Evolutionary conservation across 257 asterid genomes (phyloP), one percentile per base, ranked within the genome.

Genomic region (Scutellaria galericulata): DNA sequence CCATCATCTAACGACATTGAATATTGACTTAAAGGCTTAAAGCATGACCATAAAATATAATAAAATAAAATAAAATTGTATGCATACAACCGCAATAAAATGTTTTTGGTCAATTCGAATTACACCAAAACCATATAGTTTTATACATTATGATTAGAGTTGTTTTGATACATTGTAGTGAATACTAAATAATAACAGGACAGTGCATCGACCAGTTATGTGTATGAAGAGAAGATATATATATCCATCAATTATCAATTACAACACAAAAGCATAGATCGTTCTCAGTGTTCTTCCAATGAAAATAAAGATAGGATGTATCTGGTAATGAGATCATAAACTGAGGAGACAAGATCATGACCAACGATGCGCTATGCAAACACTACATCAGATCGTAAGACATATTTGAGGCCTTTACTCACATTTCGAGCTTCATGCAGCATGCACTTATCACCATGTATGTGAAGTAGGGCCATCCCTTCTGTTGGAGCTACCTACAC

Each of bases 381-480:
- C 59, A 40, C 92, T 12, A 95, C 98, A 86, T 95, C 98, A 27
- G 96, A 87, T 59, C 97, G 87, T 64, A 92, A 67, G 39, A 95
- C 77, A 72, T 95, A 95, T 83, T 95, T 95, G 79, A 90, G 75
- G 24, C 98, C 99, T 75, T 89, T 90, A 22, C 66, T 80, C 53
- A 95, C 98, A 40, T 74, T 87, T 55, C 95, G 87, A 50, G 96
- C 98, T 81, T 87, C 96, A 62, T 95, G 99, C 79, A 95, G 67
- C 78, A 73, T 73, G 81, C 98, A 90, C 78, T 85, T 92, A 45
- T 85, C 87, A n/a, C 99, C 99, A 69, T 88, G 99, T 74, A 95
- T 80, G 82, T 92, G 98, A 74, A 92, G 82, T 44, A 92, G 86
- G 64, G 98, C 97, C 99, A 87, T 88, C 39, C 98, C 98, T 88